phyloP scores from a whole-genome alignment of 805 yeast genomes.

The Danielia oregonensis region DNA sequence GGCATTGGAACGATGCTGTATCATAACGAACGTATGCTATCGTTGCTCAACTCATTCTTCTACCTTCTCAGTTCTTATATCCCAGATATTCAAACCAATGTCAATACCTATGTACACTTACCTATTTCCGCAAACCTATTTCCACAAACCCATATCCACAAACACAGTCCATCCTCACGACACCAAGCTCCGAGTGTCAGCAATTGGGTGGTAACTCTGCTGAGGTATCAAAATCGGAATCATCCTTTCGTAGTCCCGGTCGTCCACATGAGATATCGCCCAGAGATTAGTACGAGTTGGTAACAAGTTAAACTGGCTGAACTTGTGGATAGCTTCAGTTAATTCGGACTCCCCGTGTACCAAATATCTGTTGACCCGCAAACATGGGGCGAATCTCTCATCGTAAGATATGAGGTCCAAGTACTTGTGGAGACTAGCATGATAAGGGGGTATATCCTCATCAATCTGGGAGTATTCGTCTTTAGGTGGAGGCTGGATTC shows the following conservation, averaged over 20 bases:
- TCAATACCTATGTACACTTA: too few species aligned
- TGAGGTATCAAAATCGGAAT: conserved; percentile 20
- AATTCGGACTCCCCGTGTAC: conserved; percentile 16
- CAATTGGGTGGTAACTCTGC: neutral
- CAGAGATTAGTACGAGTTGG: conserved; percentile 21
- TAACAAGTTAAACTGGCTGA: conserved; percentile 18
- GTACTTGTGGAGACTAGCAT: conserved; percentile 17
- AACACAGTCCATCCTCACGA: too few species aligned
- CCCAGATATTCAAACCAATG: too few species aligned
- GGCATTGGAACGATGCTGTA: too few species aligned
- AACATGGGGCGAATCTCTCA: conserved; percentile 21
- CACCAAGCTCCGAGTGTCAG: neutral
- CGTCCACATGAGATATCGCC: conserved; percentile 23
- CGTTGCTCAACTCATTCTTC: too few species aligned
- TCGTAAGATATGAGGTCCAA: conserved; percentile 23
- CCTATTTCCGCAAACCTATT: too few species aligned
- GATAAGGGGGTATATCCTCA: conserved; percentile 20
- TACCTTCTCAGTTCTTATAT: too few species aligned
- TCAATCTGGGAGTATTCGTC: conserved; percentile 10
- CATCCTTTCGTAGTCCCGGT: conserved; percentile 20
- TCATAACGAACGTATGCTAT: too few species aligned
- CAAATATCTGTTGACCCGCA: conserved; percentile 20
- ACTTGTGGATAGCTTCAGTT: conserved; percentile 17
- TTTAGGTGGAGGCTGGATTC: conserved; percentile 9
- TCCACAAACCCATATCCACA: too few species aligned